These are phyloP conservation scores for Daldinia sp. DNA, from an alignment of 2,329 filamentous ascomycete species.

Conservation along the genomic window DNA sequence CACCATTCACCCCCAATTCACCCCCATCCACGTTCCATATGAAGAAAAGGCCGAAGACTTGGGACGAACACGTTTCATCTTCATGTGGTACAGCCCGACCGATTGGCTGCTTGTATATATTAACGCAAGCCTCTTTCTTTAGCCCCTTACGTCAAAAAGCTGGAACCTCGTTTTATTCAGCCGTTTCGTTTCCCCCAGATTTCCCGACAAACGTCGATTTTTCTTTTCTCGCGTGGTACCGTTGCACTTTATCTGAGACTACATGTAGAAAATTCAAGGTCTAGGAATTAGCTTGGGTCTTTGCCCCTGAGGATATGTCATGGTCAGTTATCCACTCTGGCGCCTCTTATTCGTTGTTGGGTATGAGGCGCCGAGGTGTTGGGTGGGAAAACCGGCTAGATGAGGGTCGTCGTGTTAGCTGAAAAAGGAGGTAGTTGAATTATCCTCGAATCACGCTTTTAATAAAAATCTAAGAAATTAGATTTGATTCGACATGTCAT, in stretches of 20 bases:
- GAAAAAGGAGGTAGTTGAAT: background rate
- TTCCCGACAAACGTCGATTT: constrained; percentile 4
- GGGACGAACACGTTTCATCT: constrained; percentile 34
- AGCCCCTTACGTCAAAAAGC: constrained; percentile 25
- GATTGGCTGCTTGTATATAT: constrained; percentile 30
- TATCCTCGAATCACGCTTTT: constrained; percentile 5
- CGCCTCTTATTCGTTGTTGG: background rate
- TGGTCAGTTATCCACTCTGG: background rate
- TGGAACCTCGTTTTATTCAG: background rate
- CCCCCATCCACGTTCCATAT: no score
- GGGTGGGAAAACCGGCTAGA: background rate
- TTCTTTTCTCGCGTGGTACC: constrained; percentile 22
- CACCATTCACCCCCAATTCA: background rate
- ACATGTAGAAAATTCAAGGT: background rate
- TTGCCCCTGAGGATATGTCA: constrained; percentile 11
- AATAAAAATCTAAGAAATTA: background rate
- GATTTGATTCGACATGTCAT: background rate
- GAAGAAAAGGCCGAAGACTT: background rate
- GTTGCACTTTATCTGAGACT: constrained; percentile 27
- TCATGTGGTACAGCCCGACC: background rate
- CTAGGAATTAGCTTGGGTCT: background rate
- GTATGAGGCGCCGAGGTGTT: background rate
- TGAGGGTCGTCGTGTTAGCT: background rate
- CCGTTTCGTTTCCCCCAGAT: constrained; percentile 20
- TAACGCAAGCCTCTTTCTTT: constrained; percentile 25